These are phyloP conservation scores for Paecilomyces variotii DNA, from an alignment of 2,329 filamentous ascomycete genomes.

Conservation along the genomic window DNA sequence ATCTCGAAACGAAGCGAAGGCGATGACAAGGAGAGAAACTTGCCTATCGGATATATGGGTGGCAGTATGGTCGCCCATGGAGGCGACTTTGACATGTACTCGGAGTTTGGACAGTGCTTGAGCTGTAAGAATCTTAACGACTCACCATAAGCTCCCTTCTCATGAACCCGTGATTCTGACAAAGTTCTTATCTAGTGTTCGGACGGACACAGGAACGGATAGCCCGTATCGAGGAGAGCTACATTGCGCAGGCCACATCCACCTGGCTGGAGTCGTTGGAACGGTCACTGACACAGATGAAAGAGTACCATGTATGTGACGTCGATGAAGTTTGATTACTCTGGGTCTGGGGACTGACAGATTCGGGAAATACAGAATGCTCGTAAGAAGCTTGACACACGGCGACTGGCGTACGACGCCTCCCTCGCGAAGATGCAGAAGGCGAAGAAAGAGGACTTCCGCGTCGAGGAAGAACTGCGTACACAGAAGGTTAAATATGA, in stretches of 20 bases:
- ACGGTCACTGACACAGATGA: slow-evolving; percentile 85
- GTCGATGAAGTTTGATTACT: no score
- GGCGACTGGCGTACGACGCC: slow-evolving; percentile 83
- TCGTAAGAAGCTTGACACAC: slow-evolving; percentile 87
- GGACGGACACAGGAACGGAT: slow-evolving; percentile 84
- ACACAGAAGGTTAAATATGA: slow-evolving; percentile 93
- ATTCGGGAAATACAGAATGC: slow-evolving; percentile 47
- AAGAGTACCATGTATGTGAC: slow-evolving; percentile 77
- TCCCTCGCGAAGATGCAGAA: slow-evolving; percentile 87
- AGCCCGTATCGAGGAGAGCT: slow-evolving; percentile 75
- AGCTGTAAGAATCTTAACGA: slow-evolving; percentile 46
- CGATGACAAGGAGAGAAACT: slow-evolving; percentile 79
- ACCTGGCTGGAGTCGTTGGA: slow-evolving; percentile 91
- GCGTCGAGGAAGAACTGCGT: slow-evolving; percentile 85
- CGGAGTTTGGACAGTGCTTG: slow-evolving; percentile 83
- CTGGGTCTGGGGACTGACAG: slow-evolving; percentile 4
- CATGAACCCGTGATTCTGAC: slow-evolving; percentile 1
- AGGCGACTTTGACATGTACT: slow-evolving; percentile 85
- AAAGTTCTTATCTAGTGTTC: slow-evolving; percentile 44
- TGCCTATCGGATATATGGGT: slow-evolving; percentile 72
- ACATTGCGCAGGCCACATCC: slow-evolving; percentile 66
- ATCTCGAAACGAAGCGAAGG: slow-evolving; percentile 74
- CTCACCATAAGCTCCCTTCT: not conserved
- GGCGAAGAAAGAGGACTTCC: slow-evolving; percentile 86
- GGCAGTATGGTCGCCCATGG: slow-evolving; percentile 81